Evolutionary conservation across 371 early-diverging fungal species (phyloP), one percentile per base, ranked within the genome.

Genomic region (Circinella umbellata): DNA sequence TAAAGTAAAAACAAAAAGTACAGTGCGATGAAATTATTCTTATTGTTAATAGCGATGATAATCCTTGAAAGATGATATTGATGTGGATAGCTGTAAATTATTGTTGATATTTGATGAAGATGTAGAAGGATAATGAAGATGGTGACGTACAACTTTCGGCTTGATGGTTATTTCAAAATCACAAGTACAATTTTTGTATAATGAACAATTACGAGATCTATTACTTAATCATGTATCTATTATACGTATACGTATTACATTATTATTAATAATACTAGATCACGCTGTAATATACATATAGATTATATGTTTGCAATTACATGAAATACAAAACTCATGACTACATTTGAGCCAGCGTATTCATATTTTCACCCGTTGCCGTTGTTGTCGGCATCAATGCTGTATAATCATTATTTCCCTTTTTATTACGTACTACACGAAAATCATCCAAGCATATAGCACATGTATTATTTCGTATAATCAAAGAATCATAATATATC

Each of bases 391-490:
- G 8, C 51, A 1, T 3, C 53, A 38, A 38, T 39, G 4, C 37
- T 8, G 42, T 42, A 27, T 27, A 27, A 3, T 42, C 1, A 9
- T 42, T 42, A 42, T 11, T 11, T 2, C 3, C 11, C 6, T 42
- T 42, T 9, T 42, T 42, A 1, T 11, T 6, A 42, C 42, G 3
- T 9, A 42, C 9, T 27, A 10, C 38, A 10, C 37, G n/a, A 27
- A 72, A 72, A 20, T 72, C 68, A 3, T 72, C 73, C 10, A 68
- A 54, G 39, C 73, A 72, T 34, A 72, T 68, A n/a, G 73, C 69
- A 48, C 73, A 72, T 1, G 62, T 65, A 27, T 61, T 46, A 27
- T 72, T 72, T n/a, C 62, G 65, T 14, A 72, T 61, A 17, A 68
- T 13, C 18, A 64, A 46, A 8, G 73, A 65, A 57, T 72, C 73